These are phyloP conservation scores for Amylostereum areolatum DNA, from an alignment of 1,284 basidiomycete species.

Conservation along the genomic window DNA sequence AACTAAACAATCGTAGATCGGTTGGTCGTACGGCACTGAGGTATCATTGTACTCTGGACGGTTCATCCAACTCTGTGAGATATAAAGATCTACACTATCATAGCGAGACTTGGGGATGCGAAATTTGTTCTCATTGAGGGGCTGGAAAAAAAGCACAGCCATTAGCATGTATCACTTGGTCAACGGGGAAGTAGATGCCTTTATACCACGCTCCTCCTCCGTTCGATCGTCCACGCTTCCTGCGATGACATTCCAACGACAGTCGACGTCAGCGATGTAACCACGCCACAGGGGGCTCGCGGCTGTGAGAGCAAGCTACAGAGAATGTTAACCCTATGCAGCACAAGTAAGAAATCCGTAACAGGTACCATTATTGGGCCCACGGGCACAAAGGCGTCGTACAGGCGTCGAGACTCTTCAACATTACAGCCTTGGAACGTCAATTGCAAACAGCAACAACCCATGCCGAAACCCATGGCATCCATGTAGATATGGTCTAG, in stretches of 20 bases:
- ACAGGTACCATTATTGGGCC: conserved; percentile 84
- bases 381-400: conserved; percentile 91
- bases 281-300: conserved; percentile 94
- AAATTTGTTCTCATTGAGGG: conserved; percentile 68
- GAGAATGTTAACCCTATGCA: conserved; percentile 2
- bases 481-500: conserved; percentile 96
- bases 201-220: conserved; percentile 86
- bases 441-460: conserved; percentile 95
- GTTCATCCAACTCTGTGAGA: conserved; percentile 84
- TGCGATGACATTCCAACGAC: conserved; percentile 97
- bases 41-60: conserved; percentile 93
- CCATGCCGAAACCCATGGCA: conserved; percentile 99
- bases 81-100: conserved; percentile 92
- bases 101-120: conserved; percentile 94
- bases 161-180: neutral
- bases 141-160: conserved; percentile 36
- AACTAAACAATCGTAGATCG: conserved; percentile 66
- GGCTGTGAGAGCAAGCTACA: conserved; percentile 87
- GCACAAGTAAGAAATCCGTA: neutral
- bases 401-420: conserved; percentile 85
- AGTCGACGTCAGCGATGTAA: conserved; percentile 94
- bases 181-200: conserved; percentile 35
- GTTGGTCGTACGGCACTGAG: conserved; percentile 73
- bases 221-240: conserved; percentile 97
- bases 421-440: conserved; percentile 98